Base-by-base conservation (phyloP, 2,329 filamentous ascomycete species). In the Stemphylium lycopersici region DNA sequence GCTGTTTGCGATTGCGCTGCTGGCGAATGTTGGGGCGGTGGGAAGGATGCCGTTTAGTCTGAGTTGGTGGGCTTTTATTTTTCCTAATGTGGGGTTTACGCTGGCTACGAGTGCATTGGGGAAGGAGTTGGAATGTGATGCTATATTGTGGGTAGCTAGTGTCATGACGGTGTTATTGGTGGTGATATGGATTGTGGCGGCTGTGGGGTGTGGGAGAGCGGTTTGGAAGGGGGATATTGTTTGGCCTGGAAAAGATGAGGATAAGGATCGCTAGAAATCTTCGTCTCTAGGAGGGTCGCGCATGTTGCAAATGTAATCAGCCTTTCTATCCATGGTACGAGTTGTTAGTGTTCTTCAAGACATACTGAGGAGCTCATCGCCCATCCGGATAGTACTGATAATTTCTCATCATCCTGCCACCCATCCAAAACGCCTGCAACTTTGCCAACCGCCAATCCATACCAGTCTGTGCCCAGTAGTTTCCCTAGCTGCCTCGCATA, bases 61-160 rank as follows among this genome's bases (percentile, higher is more conserved):
- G 2, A 56, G 52, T 8, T 88, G 84, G 84, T 88, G 83, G 81
- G 84, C 84, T 0, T 80, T 84, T 64, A 69, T 78, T 0, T 78
- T 77, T 39, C 76, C 75, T 0, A 77, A 77, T 52, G 72, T 75
- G 3, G 76, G 76, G 12, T 76, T 77, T 38, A 69, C 68, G 32
- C 40, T 76, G 15, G 70, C 72, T 11, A 78, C 75, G 0, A 65
- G 71, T 16, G 49, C 64, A 18, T 69, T 77, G 46, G 74, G 72
- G 3, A 59, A 52, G 15, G 67, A 69, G 38, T 44, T 77, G 37
- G 48, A 63, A 18, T 73, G 71, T 16, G 59, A 68, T n/a, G 67
- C 51, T 3, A 67, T 77, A 6, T 31, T 72, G 13, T 76, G 71
- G 62, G 72, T 77, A 1, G 76, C 74, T 4, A 79, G 77, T 15